phyloP scores from a whole-genome alignment of 2,329 filamentous ascomycete species.

The Exophiala lecanii-corni region DNA sequence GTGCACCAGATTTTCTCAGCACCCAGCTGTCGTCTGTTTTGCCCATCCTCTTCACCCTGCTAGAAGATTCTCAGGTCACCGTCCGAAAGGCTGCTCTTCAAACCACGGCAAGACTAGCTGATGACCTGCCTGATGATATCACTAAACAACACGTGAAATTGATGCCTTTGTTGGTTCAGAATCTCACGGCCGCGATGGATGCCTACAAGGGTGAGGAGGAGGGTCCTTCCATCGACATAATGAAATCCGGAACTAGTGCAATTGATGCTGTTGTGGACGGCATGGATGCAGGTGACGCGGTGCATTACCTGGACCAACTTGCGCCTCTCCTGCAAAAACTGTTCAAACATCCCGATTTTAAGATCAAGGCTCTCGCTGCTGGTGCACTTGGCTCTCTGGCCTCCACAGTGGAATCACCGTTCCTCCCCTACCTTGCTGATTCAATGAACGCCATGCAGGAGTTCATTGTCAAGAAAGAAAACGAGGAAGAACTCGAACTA shows the following conservation, averaged over 20 bases:
- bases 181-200: slow-evolving; percentile 74
- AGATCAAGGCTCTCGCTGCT: slow-evolving; percentile 83
- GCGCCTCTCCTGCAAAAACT: slow-evolving; percentile 80
- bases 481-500: slow-evolving; percentile 82
- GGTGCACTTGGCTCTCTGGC: slow-evolving; percentile 89
- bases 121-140: slow-evolving; percentile 89
- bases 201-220: slow-evolving; percentile 60
- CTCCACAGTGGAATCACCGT: slow-evolving; percentile 73
- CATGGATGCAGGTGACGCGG: slow-evolving; percentile 72
- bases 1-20: slow-evolving; percentile 93
- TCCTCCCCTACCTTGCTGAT: slow-evolving; percentile 85
- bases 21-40: slow-evolving; percentile 85
- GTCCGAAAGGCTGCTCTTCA: slow-evolving; percentile 86
- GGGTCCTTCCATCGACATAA: slow-evolving; percentile 76
- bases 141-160: slow-evolving; percentile 78
- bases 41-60: slow-evolving; percentile 74
- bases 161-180: slow-evolving; percentile 79
- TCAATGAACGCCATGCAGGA: slow-evolving; percentile 85
- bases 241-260: slow-evolving; percentile 83
- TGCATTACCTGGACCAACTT: slow-evolving; percentile 74
- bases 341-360: slow-evolving; percentile 77
- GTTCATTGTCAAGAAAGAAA: slow-evolving; percentile 81
- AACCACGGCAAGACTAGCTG: slow-evolving; percentile 81
- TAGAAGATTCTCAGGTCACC: slow-evolving; percentile 75
- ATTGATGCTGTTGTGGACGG: slow-evolving; percentile 88